A percentile compares a stretch with the other conserved stretches of the same genome.
These are phyloP conservation scores for Hysterangium stoloniferum DNA, from an alignment of 768 basidiomycete genomes.

Conservation along the genomic window DNA sequence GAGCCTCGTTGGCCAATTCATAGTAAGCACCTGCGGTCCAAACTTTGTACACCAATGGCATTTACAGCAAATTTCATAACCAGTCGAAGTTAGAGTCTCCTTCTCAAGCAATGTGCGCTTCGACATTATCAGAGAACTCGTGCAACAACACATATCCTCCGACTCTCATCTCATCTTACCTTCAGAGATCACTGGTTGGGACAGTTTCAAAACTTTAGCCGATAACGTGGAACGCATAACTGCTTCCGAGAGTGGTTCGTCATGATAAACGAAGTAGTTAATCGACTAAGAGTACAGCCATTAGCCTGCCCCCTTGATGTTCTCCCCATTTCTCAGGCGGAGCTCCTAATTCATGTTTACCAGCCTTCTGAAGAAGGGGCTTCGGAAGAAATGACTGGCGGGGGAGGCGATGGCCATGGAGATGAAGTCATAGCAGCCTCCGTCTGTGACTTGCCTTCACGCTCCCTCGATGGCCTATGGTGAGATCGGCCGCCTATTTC, in stretches of 20 bases:
- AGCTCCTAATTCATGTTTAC: slow-evolving; percentile 82
- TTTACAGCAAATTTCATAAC: no score
- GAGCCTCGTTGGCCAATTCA: slow-evolving; percentile 6
- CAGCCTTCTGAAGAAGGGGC: slow-evolving; percentile 63
- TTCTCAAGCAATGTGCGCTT: slow-evolving; percentile 62
- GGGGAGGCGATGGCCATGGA: slow-evolving; percentile 49
- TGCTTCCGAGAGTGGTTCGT: slow-evolving; percentile 47
- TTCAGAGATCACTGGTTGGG: slow-evolving; percentile 71
- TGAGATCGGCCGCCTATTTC: slow-evolving; percentile 30
- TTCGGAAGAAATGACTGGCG: slow-evolving; percentile 63
- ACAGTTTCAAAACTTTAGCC: slow-evolving; percentile 60
- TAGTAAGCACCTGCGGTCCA: slow-evolving; percentile 11
- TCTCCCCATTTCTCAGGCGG: slow-evolving; percentile 47
- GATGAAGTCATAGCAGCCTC: slow-evolving; percentile 82
- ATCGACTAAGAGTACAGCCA: slow-evolving; percentile 29
- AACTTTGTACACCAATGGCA: no score
- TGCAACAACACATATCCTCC: slow-evolving; percentile 50
- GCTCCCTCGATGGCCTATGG: slow-evolving; percentile 88
- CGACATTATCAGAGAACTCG: slow-evolving; percentile 62
- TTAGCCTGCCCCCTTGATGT: slow-evolving; percentile 46
- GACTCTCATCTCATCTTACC: slow-evolving; percentile 64
- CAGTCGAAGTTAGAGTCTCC: slow-evolving; percentile 81
- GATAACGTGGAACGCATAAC: slow-evolving; percentile 70
- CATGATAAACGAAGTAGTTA: not conserved
- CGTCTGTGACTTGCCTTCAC: slow-evolving; percentile 81